Evolutionary conservation across 73 alveolate genomes (phyloP).

Genomic region (Blepharisma stoltei): DNA sequence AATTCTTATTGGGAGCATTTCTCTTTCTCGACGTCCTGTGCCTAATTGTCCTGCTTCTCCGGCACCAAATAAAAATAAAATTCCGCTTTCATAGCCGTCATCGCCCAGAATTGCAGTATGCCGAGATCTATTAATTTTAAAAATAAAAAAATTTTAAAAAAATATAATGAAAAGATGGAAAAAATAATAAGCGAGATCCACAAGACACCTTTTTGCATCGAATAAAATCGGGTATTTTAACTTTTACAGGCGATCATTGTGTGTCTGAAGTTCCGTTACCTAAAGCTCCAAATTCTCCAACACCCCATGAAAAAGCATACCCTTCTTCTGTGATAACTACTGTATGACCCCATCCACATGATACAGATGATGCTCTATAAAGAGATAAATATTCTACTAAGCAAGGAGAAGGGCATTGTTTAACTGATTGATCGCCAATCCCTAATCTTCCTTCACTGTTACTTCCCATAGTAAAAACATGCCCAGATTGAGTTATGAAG

Average conservation of each 20-base stretch:
- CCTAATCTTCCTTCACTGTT: slow-evolving; percentile 92
- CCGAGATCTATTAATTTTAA: slow-evolving; percentile 39
- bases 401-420: slow-evolving; percentile 44
- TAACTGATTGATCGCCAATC: slow-evolving; percentile 61
- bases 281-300: slow-evolving; percentile 57
- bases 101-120: slow-evolving; percentile 35
- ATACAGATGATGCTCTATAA: slow-evolving; percentile 32
- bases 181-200: too few relatives aligned
- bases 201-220: slow-evolving; percentile 22
- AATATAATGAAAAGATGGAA: slow-evolving; percentile 27
- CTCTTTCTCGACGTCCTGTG: slow-evolving; percentile 30
- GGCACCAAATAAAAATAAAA: slow-evolving; percentile 27
- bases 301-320: slow-evolving; percentile 62
- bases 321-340: slow-evolving; percentile 45
- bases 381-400: slow-evolving; percentile 42
- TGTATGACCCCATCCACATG: slow-evolving; percentile 60
- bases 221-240: neutral
- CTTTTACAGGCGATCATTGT: slow-evolving; percentile 18
- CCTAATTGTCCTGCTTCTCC: slow-evolving; percentile 44
- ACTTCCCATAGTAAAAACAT: slow-evolving; percentile 89
- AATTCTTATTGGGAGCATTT: slow-evolving; percentile 9
- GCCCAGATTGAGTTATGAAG: slow-evolving; percentile 68
- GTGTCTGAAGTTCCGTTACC: slow-evolving; percentile 27
- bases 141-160: slow-evolving; percentile 28
- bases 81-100: slow-evolving; percentile 38